phyloP scores from a whole-genome alignment of 805 yeast species.

The Saccharomyces kudriavzevii region DNA sequence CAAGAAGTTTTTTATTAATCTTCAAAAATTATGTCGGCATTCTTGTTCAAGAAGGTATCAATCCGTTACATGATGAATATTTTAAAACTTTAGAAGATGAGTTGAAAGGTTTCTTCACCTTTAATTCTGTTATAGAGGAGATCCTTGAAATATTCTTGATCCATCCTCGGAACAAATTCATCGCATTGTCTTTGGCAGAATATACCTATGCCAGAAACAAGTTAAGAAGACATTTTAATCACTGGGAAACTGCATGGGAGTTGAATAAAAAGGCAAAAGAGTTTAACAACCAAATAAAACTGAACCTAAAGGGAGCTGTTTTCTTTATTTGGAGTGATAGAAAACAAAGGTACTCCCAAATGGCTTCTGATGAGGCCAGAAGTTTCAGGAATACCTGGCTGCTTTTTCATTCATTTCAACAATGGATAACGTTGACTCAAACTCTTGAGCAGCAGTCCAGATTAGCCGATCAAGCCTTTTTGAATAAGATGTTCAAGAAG shows the following conservation, averaged over 20 bases:
- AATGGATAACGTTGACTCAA: not conserved
- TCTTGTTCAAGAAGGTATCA: constrained; percentile 11
- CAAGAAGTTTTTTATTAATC: constrained; percentile 21
- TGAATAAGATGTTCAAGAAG: not conserved
- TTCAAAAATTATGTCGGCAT: constrained; percentile 16
- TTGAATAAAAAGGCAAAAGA: not conserved
- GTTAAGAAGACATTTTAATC: constrained; percentile 6
- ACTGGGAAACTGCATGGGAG: constrained; percentile 13
- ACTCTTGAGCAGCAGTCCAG: not conserved
- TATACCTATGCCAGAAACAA: constrained; percentile 5
- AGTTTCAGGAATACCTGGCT: not conserved
- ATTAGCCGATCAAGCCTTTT: not conserved
- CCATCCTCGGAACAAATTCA: constrained; percentile 18
- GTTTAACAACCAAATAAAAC: not conserved
- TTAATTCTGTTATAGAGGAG: constrained; percentile 14
- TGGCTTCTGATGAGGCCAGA: not conserved
- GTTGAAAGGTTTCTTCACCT: constrained; percentile 11
- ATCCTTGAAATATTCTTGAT: constrained; percentile 15
- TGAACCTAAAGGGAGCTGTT: not conserved
- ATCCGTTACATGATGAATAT: constrained; percentile 19
- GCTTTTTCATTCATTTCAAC: not conserved
- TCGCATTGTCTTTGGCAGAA: constrained; percentile 19
- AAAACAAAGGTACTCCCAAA: not conserved
- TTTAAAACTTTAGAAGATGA: constrained; percentile 17
- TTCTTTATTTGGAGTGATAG: not conserved